These are phyloP conservation scores for Ascocoryne sarcoides DNA, from an alignment of 2,329 filamentous ascomycete genomes.

Conservation along the genomic window DNA sequence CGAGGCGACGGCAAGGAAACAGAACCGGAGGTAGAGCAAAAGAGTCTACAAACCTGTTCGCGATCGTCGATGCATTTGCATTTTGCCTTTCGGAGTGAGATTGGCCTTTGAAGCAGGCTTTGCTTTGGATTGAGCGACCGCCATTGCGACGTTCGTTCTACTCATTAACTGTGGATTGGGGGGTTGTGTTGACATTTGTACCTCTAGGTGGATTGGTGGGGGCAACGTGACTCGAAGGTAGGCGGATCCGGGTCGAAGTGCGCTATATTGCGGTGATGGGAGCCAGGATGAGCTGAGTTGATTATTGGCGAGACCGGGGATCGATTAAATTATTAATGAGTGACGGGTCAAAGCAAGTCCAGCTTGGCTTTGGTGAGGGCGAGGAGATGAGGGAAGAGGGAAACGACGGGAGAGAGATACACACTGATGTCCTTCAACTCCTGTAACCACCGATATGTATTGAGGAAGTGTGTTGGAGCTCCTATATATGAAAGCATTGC, in stretches of 20 bases:
- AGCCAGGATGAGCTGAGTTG: slow-evolving; percentile 20
- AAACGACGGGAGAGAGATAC: slow-evolving; percentile 16
- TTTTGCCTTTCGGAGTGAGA: slow-evolving; percentile 53
- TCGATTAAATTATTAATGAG: slow-evolving; percentile 35
- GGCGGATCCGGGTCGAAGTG: slow-evolving; percentile 16
- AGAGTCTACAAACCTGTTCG: slow-evolving; percentile 69
- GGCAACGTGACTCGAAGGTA: slow-evolving; percentile 23
- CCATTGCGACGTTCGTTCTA: slow-evolving; percentile 39
- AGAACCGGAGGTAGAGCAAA: slow-evolving; percentile 16
- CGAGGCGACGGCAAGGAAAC: slow-evolving; percentile 25
- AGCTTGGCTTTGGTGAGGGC: slow-evolving; percentile 26
- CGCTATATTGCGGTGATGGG: slow-evolving; percentile 19
- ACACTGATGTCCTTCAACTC: slow-evolving; percentile 22
- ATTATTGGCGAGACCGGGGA: slow-evolving; percentile 29
- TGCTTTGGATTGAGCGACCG: slow-evolving; percentile 51
- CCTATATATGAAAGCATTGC: slow-evolving; percentile 24
- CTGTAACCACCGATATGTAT: slow-evolving; percentile 13
- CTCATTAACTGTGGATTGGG: slow-evolving; percentile 42
- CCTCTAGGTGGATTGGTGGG: slow-evolving; percentile 25
- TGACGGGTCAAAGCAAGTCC: slow-evolving; percentile 30
- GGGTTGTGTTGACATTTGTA: slow-evolving; percentile 56
- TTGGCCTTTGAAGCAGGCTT: slow-evolving; percentile 48
- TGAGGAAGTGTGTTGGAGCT: slow-evolving; percentile 16
- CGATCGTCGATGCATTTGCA: slow-evolving; percentile 89
- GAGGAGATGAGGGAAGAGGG: slow-evolving; percentile 10